Evolutionary conservation across 495 filamentous ascomycete genomes (phyloP).

Genomic region (Penicillium verhagenii): DNA sequence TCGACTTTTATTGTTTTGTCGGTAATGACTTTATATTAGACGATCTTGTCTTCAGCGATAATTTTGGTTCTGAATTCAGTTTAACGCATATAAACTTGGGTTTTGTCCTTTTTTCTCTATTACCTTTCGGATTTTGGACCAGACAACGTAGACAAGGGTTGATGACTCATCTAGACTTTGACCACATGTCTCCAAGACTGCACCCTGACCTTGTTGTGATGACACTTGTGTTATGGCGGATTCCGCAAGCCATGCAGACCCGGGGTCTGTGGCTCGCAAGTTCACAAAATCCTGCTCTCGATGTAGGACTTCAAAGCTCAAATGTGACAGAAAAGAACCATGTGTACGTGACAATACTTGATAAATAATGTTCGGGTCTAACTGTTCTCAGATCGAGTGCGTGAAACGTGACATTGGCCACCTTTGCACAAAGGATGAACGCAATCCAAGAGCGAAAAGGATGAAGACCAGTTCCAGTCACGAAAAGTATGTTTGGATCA

Average conservation of each 20-base stretch:
- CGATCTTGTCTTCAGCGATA: neutral
- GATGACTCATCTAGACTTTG: neutral
- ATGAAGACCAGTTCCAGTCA: neutral
- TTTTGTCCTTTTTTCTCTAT: neutral
- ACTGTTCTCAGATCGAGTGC: constrained; percentile 23
- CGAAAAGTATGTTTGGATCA: neutral
- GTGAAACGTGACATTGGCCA: constrained; percentile 23
- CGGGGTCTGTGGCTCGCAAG: neutral
- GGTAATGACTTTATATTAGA: neutral
- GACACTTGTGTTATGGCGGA: neutral
- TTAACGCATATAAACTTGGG: neutral
- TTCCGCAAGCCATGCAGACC: neutral
- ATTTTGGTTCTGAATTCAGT: neutral
- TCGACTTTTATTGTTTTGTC: neutral
- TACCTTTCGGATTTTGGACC: neutral
- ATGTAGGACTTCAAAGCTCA: constrained; percentile 29
- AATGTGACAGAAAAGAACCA: constrained; percentile 29
- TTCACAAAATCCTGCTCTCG: constrained; percentile 26
- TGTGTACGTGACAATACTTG: constrained; percentile 13
- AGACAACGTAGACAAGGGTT: neutral
- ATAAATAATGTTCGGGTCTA: neutral
- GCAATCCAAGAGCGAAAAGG: constrained; percentile 24
- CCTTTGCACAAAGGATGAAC: constrained; percentile 25
- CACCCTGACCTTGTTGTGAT: neutral
- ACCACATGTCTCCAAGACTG: neutral